phyloP scores from a whole-genome alignment of 495 filamentous ascomycete species.

The Aspergillus saccharolyticus region DNA sequence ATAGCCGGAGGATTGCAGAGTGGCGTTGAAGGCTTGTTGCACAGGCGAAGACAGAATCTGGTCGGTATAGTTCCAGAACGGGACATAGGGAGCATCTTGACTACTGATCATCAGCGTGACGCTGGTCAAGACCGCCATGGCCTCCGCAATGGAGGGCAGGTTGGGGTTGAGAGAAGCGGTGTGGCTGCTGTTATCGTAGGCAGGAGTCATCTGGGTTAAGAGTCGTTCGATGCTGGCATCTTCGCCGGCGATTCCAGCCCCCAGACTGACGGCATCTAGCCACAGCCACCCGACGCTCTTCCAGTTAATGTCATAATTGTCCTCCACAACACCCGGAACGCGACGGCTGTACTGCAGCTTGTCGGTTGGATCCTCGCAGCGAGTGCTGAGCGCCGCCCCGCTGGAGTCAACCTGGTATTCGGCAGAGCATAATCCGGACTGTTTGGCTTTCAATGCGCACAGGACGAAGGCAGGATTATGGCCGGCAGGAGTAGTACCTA shows the following conservation, averaged over 20 bases:
- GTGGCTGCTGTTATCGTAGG: conserved; percentile 6
- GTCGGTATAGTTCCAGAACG: conserved; percentile 49
- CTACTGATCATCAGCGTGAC: conserved; percentile 56
- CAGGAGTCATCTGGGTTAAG: conserved; percentile 49
- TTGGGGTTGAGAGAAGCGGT: conserved; percentile 25
- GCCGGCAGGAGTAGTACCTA: conserved; percentile 44
- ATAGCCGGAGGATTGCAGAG: conserved; percentile 55
- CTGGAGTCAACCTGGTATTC: conserved; percentile 52
- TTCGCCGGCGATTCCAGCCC: conserved; percentile 53
- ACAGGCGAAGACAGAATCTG: conserved; percentile 30
- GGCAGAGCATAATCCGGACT: conserved; percentile 57
- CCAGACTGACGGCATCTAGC: conserved; percentile 52
- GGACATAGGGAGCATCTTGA: conserved; percentile 49
- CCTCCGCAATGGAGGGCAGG: conserved; percentile 61
- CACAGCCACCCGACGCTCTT: conserved; percentile 53
- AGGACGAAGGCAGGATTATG: conserved; percentile 48
- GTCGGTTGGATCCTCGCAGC: conserved; percentile 54
- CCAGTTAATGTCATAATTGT: conserved; percentile 47
- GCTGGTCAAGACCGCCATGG: conserved; percentile 60
- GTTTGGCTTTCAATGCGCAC: conserved; percentile 55
- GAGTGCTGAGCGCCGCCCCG: conserved; percentile 48
- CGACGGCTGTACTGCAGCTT: conserved; percentile 46
- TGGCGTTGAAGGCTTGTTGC: conserved; percentile 52
- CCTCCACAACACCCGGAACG: conserved; percentile 27
- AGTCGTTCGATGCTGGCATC: conserved; percentile 59